Evolutionary conservation across 352 stramenopile genomes (phyloP), one percentile per base, ranked within the genome.

Genomic region (Phytopythium kandeliae): DNA sequence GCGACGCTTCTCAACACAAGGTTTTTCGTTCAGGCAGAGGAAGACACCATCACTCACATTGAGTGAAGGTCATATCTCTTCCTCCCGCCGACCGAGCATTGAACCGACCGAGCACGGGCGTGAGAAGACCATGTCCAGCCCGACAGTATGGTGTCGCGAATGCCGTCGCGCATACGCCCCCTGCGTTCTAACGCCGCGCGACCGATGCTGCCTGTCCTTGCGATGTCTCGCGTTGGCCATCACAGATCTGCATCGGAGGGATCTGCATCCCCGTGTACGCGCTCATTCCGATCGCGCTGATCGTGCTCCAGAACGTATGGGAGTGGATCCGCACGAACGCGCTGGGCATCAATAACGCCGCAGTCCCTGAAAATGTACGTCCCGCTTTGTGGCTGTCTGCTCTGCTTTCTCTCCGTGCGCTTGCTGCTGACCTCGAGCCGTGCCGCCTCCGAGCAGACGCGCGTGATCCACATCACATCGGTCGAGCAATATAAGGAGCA

Each of bases 261-360:
- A 59, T 93, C 40, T 93, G 83, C 44, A 82, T 93, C 56, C 80
- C 83, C 9, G 58, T 81, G 52, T 91, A 89, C 54, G 78, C 83
- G 48, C 58, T 90, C 35, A 62, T 93, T 52, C 83, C 83, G 30
- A 63, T 92, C 47, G 73, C 63, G 51, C 58, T 88, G 38, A 84
- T 92, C 62, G 44, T 91, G 44, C 63, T 91, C 17, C 75, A 89
- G 59, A 67, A 59, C 11, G 44, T 73, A 10, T 94, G 83, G 83
- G 66, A 60, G 25, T 94, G 80, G 80, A 64, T 93, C 48, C 74
- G 71, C 46, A 75, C 65, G 41, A 84, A 85, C 45, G 53, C 83
- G 13, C 51, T 89, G 13, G 75, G 80, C n/a, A 57, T 74, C 26
- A 70, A 71, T 21, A 64, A 89, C 50, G 48, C 59, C 45, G 65